Conservation (phyloP, 805 yeast genomes). For the Wickerhamiella nectarea region DNA sequence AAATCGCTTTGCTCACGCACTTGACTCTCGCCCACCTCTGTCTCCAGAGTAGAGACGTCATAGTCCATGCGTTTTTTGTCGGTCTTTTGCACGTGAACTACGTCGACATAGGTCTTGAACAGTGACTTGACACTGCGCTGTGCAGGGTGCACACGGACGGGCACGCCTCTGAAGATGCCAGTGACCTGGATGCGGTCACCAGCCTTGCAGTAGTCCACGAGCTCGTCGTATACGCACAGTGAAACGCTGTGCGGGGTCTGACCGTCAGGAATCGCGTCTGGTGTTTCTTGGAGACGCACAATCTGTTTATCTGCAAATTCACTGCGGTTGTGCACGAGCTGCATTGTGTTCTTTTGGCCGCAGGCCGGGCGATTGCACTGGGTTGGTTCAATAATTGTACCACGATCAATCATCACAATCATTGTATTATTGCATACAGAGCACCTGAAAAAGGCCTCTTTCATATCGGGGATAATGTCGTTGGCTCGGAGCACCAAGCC, state of each 20-base stretch:
- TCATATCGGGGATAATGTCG: slow-evolving; percentile 94
- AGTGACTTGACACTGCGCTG: slow-evolving; percentile 72
- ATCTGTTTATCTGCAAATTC: slow-evolving; percentile 93
- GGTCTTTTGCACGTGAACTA: slow-evolving; percentile 78
- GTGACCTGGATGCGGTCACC: slow-evolving; percentile 95
- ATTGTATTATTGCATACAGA: slow-evolving; percentile 87
- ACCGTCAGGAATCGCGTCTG: slow-evolving; percentile 93
- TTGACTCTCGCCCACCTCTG: slow-evolving; percentile 34
- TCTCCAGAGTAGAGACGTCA: slow-evolving; percentile 51
- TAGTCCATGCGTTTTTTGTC: slow-evolving; percentile 71
- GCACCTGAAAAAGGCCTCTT: slow-evolving; percentile 90
- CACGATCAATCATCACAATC: slow-evolving; percentile 86
- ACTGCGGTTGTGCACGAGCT: slow-evolving; percentile 79
- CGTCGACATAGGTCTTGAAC: slow-evolving; percentile 88
- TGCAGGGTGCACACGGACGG: slow-evolving; percentile 75
- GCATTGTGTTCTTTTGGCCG: slow-evolving; percentile 74
- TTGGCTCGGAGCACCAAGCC: slow-evolving; percentile 84
- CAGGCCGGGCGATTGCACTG: slow-evolving; percentile 86
- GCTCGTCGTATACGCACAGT: slow-evolving; percentile 85
- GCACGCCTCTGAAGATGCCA: slow-evolving; percentile 85
- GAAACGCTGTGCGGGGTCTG: slow-evolving; percentile 97
- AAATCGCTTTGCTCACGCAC: slow-evolving; percentile 47
- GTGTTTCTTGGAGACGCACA: slow-evolving; percentile 85
- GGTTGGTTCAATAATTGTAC: slow-evolving; percentile 84
- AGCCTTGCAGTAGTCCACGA: slow-evolving; percentile 87